Conservation (phyloP, 192 early-diverging fungal species). For the Geranomyces michiganensis region DNA sequence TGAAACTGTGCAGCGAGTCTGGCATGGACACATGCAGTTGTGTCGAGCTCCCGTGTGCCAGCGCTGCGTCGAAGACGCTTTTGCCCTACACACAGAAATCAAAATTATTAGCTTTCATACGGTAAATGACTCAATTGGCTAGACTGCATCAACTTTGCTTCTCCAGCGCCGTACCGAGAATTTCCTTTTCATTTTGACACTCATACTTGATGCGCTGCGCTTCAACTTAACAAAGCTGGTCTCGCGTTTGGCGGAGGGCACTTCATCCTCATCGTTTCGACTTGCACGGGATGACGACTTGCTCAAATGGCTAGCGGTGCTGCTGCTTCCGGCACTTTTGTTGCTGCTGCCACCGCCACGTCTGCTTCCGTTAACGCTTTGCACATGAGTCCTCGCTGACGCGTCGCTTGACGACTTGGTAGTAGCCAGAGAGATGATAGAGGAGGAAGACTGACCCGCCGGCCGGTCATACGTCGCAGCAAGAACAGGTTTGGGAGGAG, state of each 20-base stretch:
- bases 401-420: background rate
- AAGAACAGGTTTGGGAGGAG: background rate
- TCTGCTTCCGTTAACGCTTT: background rate
- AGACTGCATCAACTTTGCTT: too few species aligned
- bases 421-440: background rate
- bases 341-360: background rate
- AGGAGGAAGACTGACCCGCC: background rate
- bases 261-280: background rate
- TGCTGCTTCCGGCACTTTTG: background rate
- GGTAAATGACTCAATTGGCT: background rate
- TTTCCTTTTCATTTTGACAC: background rate
- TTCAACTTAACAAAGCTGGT: background rate
- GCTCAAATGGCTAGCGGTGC: background rate
- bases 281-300: too few species aligned
- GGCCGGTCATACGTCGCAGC: background rate
- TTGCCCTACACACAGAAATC: too few species aligned
- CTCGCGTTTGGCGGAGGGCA: background rate
- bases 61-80: background rate
- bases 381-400: background rate
- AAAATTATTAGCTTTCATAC: too few species aligned
- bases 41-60: background rate
- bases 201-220: constrained; percentile 4
- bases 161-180: constrained; percentile 3
- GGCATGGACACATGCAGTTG: background rate
- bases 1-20: background rate